Evolutionary conservation across 2,329 filamentous ascomycete genomes (phyloP), one percentile per base, ranked within the genome.

Genomic region (Chalaropsis thielavioides): DNA sequence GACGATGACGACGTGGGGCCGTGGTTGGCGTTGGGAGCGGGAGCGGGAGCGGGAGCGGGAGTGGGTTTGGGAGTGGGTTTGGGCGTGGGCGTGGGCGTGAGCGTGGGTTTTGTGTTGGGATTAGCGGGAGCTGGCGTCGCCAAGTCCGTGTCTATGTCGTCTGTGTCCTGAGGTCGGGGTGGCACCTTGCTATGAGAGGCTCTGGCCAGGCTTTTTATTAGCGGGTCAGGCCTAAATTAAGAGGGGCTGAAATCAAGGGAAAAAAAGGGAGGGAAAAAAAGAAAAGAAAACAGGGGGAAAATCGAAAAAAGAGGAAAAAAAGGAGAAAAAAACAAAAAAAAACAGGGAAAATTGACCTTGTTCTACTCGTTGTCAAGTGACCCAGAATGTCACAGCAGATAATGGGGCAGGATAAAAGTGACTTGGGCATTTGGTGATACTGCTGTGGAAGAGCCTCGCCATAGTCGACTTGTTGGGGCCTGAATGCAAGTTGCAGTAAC

Each of bases 1-100:
- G 54, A 54, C 8, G 49, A 63, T 43, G 65, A 41, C 51, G 66
- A 64, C 54, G 58, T 62, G 19, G 58, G 58, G 35, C 40, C 58
- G 58, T 61, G 24, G 13, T 61, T 41, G 17, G 22, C 10, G 58
- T 40, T n/a, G 31, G 27, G 24, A 17, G 44, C 3, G 17, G 44
- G 22, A n/a, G 44, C 22, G 11, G n/a, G 22, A 17, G n/a, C n/a
- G n/a, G 15, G 44, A n/a, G n/a, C 44, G 15, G 44, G 44, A n/a
- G n/a, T 10, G 44, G 44, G 44, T 46, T 46, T n/a, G 43, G 43
- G 43, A 17, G n/a, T 46, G 44, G 44, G 44, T 46, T 46, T 46
- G n/a, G 17, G 22, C n/a, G n/a, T n/a, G n/a, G n/a, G n/a, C n/a
- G n/a, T n/a, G n/a, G n/a, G n/a, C n/a, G n/a, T n/a, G n/a, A n/a